Evolutionary conservation across 139 green algal genomes (phyloP).

Genomic region (Tetradesmus obliquus): DNA sequence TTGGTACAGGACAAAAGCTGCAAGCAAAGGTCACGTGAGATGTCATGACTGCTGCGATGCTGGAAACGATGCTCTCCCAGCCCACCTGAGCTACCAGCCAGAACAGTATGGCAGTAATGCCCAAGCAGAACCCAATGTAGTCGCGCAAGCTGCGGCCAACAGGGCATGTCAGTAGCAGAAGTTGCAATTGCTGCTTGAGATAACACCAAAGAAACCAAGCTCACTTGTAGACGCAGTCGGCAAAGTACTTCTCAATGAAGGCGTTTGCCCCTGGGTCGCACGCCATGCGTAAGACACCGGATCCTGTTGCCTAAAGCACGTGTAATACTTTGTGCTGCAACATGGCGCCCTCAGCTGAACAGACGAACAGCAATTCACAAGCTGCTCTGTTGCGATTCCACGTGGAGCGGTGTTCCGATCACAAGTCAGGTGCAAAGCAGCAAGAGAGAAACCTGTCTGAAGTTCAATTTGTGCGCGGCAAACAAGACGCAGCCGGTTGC

Average conservation of each 20-base stretch:
- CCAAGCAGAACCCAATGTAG: constrained; percentile 74
- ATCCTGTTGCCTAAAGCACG: neutral
- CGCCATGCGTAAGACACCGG: neutral
- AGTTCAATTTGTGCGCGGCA: no score
- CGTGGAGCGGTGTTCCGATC: neutral
- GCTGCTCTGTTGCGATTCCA: neutral
- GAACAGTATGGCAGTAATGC: constrained; percentile 66
- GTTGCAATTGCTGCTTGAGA: neutral
- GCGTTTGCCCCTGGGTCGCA: constrained; percentile 53
- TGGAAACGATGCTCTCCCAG: neutral
- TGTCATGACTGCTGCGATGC: neutral
- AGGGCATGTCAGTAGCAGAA: neutral
- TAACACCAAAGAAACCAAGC: neutral
- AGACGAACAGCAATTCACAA: neutral
- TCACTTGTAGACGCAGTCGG: constrained; percentile 66
- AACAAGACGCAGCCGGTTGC: neutral
- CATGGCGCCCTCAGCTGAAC: neutral
- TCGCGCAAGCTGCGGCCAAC: constrained; percentile 61
- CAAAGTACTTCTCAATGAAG: constrained; percentile 62
- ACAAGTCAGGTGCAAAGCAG: neutral
- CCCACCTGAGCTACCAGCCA: constrained; percentile 75
- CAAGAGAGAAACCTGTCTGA: no score
- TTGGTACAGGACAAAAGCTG: no score
- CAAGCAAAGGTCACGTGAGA: neutral
- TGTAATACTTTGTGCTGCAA: neutral